Base-by-base conservation (phyloP, 352 stramenopile genomes). In the Pythium aquatile region DNA sequence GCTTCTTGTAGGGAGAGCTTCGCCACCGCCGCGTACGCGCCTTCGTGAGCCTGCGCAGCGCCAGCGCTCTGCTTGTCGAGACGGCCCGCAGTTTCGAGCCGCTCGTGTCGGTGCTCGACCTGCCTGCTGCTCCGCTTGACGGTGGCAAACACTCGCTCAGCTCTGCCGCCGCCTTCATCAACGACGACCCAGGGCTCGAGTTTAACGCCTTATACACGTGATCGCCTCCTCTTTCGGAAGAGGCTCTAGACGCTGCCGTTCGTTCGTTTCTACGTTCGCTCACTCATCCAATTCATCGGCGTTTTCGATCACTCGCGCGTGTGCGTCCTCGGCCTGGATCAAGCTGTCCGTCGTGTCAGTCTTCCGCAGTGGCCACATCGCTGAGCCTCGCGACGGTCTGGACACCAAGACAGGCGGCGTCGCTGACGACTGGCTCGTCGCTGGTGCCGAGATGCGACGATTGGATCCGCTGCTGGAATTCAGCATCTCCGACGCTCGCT, bases 171-270 rank as follows among this genome's bases (percentile, higher is more conserved):
- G 49, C 49, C 26, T 35, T 28, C 26, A 13, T 44, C n/a, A 26
- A 58, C 13, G 52, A 58, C 29, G 40, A 17, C 40, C 8, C 35
- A 28, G 56, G 68, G 0, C 54, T 74, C 26, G 66, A 71, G 17
- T 69, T 78, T 29, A 83, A 80, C 60, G 69, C 79, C 28, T 63
- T 90, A 30, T 88, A 90, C 72, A 85, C 79, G 65, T 89, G 83
- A 65, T 40, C n/a, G 8, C 28, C 24, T 24, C 29, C 2, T 26
- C 37, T 24, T 17, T 55, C 26, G 10, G 1, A 6, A 17, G 13
- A 7, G 17, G 30, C 14, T 2, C 37, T 39, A 2, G 5, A 24
- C 20, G 20, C 20, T 24, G 20, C 20, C 20, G 20, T 24, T 24
- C 20, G 20, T 24, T 24, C 20, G 20, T 24, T 24, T 44, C n/a